Evolutionary conservation across 208 protist species (phyloP), one percentile per base, ranked within the genome.

Genomic region (Leishmania mexicana): DNA sequence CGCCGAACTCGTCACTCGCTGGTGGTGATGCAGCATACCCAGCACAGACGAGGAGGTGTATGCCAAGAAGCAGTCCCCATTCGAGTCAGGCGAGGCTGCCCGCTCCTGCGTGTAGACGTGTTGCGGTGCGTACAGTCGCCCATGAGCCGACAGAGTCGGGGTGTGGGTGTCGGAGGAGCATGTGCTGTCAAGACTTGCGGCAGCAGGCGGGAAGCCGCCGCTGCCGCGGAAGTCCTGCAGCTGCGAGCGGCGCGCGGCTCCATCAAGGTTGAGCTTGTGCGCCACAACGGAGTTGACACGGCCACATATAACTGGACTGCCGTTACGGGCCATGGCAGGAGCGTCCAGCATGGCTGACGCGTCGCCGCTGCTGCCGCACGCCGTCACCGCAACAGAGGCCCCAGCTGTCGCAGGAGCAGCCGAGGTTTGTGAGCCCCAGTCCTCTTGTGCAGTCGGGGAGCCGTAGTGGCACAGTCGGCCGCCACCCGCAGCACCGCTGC

Each of bases 281-380:
- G 81, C 81, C 68, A 85, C 81, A 19, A 85, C 76, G 4, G 81
- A 79, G 62, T 54, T 85, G 49, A 85, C 76, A 65, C 75, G 75
- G 71, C 71, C 68, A n/a, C 81, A 76, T 71, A 81, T 78, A 70
- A 78, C 42, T 6, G 81, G 81, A 60, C 71, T 85, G 76, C 76
- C 60, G 40, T 72, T 45, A 60, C 62, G 31, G 75, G n/a, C 17
- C 13, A 49, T 10, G 6, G 21, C 7, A 31, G 73, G 31, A 8
- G 24, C 49, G 4, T 72, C 79, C 11, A 21, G 31, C 47, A 42
- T 38, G 64, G 11, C 57, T 28, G 17, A 31, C 40, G 17, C 47
- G n/a, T 28, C 64, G 45, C 38, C 24, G 19, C 28, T 72, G 65
- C 47, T 53, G 47, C 45, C n/a, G 21, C 53, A 54, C 57, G 70